These are phyloP conservation scores for Diospyros kaki DNA, from an alignment of 148 eudicot species.

Conservation along the genomic window DNA sequence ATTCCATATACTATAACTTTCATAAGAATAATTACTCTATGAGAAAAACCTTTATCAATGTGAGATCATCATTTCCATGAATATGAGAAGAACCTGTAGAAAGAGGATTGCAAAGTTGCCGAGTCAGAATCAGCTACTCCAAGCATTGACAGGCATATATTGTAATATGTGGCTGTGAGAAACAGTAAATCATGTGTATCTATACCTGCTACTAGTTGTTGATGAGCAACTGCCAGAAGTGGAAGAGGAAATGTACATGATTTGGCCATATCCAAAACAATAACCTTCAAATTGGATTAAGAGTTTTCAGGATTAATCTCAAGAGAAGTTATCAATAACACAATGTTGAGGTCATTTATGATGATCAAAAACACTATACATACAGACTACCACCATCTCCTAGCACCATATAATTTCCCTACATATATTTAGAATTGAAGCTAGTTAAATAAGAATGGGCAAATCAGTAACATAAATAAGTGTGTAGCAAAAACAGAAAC, in stretches of 20 bases:
- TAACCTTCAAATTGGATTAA: conserved; percentile 49
- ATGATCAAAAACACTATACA: background rate
- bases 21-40: background rate
- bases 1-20: background rate
- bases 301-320: conserved; percentile 7
- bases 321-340: conserved; percentile 15
- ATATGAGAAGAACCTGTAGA: conserved; percentile 53
- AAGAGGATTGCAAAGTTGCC: conserved; percentile 16
- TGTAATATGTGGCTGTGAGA: background rate
- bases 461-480: too few species aligned
- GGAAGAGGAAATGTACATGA: conserved; percentile 88
- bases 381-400: background rate
- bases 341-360: background rate
- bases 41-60: conserved; percentile 59
- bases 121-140: conserved; percentile 11
- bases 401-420: background rate
- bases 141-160: background rate
- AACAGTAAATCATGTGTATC: conserved; percentile 4
- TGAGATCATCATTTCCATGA: conserved; percentile 35
- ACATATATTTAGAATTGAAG: background rate
- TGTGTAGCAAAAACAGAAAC: too few species aligned
- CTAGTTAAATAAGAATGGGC: background rate
- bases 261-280: conserved; percentile 68
- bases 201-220: conserved; percentile 88
- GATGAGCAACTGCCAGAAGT: conserved; percentile 87